Percentiles rank a stretch among this genome's conserved stretches.
Conservation (phyloP, 192 early-diverging fungal species). For the Kickxella alabastrina region DNA sequence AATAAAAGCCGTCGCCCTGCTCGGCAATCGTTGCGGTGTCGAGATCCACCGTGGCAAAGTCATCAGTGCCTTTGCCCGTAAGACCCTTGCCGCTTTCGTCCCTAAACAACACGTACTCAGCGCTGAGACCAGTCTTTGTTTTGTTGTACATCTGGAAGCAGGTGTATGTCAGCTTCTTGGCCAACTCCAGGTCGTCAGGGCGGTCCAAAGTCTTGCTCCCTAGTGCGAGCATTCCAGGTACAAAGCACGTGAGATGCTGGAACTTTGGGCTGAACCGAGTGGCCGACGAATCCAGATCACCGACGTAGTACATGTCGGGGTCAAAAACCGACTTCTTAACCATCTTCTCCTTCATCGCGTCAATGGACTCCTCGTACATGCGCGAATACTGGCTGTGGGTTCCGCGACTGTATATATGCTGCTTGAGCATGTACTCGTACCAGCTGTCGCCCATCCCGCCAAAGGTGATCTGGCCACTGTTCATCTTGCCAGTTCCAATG, state of each 20-base stretch:
- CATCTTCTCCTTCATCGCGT: conserved; percentile 47
- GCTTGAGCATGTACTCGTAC: conserved; percentile 55
- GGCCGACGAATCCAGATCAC: conserved; percentile 42
- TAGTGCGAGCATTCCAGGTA: conserved; percentile 64
- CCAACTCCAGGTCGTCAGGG: conserved; percentile 49
- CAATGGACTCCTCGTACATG: conserved; percentile 52
- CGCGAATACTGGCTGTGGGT: conserved; percentile 40
- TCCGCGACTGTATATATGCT: conserved; percentile 41
- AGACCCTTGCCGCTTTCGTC: conserved; percentile 30
- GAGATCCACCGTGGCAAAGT: conserved; percentile 29
- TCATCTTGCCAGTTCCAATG: conserved; percentile 21
- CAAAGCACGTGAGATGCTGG: conserved; percentile 61
- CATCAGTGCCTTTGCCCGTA: conserved; percentile 11
- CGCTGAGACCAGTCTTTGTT: conserved; percentile 74
- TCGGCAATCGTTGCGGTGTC: conserved; percentile 9
- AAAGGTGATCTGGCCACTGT: conserved; percentile 47
- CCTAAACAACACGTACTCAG: conserved; percentile 83
- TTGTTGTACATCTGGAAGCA: conserved; percentile 70
- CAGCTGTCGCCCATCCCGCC: conserved; percentile 51
- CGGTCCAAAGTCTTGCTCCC: conserved; percentile 54
- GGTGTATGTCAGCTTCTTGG: conserved; percentile 42
- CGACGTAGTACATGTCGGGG: conserved; percentile 38
- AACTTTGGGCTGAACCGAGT: conserved; percentile 44
- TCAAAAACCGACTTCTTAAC: conserved; percentile 36
- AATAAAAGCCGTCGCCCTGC: conserved; percentile 29